These are phyloP conservation scores for Quercus phellos DNA, from an alignment of 331 rosid species.

Conservation along the genomic window DNA sequence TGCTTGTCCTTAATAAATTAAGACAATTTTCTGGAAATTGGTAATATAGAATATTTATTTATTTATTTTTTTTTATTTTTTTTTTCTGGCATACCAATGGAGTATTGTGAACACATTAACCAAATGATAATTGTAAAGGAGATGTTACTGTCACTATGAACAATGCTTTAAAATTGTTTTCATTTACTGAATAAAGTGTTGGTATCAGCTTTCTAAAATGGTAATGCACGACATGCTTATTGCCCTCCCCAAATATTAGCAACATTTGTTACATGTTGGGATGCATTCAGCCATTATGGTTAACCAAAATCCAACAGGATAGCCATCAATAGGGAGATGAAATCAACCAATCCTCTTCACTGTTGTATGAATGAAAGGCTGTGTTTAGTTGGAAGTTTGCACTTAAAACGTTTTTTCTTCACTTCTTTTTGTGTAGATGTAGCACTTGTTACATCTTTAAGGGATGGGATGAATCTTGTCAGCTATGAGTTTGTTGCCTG, in stretches of 20 bases:
- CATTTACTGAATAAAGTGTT: background rate
- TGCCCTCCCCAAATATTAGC: background rate
- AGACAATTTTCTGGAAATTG: background rate
- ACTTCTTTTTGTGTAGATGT: slow-evolving; percentile 53
- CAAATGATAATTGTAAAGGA: background rate
- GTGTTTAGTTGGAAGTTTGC: background rate
- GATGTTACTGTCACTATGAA: background rate
- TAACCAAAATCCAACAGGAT: background rate
- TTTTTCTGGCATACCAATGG: background rate
- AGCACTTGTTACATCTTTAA: slow-evolving; percentile 90
- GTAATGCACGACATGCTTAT: no score
- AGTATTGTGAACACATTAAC: background rate
- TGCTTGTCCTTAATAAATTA: background rate
- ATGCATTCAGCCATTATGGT: background rate
- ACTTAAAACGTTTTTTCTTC: background rate
- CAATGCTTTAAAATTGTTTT: background rate
- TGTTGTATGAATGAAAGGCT: background rate
- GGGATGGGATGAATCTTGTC: slow-evolving; percentile 99
- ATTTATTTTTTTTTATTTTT: background rate
- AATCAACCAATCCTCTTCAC: background rate
- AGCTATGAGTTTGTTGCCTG: slow-evolving; percentile 97
- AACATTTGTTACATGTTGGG: background rate
- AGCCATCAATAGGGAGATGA: slow-evolving; percentile 6
- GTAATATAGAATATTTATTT: background rate
- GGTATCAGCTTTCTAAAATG: no score